Conservation (phyloP, 352 stramenopile species). For the Sclerospora graminicola region DNA sequence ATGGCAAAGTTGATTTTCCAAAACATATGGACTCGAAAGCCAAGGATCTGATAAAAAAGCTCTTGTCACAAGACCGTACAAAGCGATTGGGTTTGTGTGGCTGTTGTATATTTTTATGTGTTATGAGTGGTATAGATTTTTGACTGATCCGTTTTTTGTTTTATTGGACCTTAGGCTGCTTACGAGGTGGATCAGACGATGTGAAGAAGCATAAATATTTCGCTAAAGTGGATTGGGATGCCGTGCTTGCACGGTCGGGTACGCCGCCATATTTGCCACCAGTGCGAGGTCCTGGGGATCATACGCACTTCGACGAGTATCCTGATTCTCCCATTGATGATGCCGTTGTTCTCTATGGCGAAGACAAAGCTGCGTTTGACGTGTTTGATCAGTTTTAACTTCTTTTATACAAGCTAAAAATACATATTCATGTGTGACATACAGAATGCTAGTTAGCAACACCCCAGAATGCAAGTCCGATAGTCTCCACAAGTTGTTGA, state of each 20-base stretch:
- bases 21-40: conserved; percentile 85
- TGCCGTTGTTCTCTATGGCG: conserved; percentile 68
- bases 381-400: conserved; percentile 83
- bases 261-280: conserved; percentile 79
- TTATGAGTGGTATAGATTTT: not conserved
- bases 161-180: conserved; percentile 49
- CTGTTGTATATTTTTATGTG: not conserved
- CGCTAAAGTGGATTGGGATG: conserved; percentile 75
- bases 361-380: conserved; percentile 78
- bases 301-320: conserved; percentile 92
- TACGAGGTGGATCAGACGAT: conserved; percentile 82
- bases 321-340: conserved; percentile 85
- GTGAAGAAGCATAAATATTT: conserved; percentile 93
- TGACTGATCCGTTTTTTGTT: not conserved
- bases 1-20: conserved; percentile 85
- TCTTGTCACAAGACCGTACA: conserved; percentile 83
- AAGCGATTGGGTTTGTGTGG: conserved; percentile 69
- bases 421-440: conserved; percentile 13
- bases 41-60: conserved; percentile 88
- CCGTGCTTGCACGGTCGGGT: conserved; percentile 60
- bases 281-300: conserved; percentile 74
- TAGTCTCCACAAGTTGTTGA: no score
- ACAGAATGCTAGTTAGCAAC: no score
- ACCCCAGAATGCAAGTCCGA: no score
- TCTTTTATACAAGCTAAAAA: conserved; percentile 14